These are phyloP conservation scores for Gossypium anomalum DNA, from an alignment of 345 rosid genomes.

Conservation along the genomic window DNA sequence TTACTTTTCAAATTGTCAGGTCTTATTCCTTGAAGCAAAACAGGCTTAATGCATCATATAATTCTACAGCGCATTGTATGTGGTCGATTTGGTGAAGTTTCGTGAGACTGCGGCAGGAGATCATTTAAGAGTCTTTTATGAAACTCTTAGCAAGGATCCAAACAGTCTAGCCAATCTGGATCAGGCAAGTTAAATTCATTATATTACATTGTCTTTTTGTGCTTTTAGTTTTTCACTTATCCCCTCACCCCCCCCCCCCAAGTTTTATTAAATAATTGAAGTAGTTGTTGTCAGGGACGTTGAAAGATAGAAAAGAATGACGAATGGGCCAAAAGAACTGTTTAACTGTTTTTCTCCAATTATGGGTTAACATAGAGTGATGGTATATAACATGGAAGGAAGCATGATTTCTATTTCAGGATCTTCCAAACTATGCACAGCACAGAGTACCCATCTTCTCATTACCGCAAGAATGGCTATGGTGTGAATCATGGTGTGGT, in stretches of 20 bases:
- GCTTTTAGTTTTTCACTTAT: background rate
- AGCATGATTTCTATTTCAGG: conserved; percentile 46
- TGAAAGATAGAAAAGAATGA: too few relatives aligned
- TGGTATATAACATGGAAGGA: background rate
- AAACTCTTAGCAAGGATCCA: conserved; percentile 99
- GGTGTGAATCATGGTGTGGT: conserved; percentile 99
- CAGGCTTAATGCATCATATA: conserved; percentile 23
- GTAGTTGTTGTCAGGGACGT: too few relatives aligned
- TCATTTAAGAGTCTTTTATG: conserved; percentile 92
- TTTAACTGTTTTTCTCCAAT: too few relatives aligned
- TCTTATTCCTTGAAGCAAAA: background rate
- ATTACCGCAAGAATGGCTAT: conserved; percentile 90
- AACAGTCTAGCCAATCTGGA: conserved; percentile 95
- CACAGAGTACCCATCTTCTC: conserved; percentile 91
- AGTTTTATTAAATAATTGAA: background rate
- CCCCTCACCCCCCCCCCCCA: background rate
- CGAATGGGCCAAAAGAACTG: too few relatives aligned
- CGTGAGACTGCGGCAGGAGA: conserved; percentile 98
- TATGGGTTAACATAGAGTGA: background rate
- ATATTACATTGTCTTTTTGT: background rate
- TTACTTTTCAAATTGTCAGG: conserved; percentile 12
- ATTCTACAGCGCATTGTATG: conserved; percentile 80
- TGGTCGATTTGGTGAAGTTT: conserved; percentile 88
- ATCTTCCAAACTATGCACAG: conserved; percentile 99
- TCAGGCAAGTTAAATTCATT: conserved; percentile 46